phyloP scores from a whole-genome alignment of 2,329 filamentous ascomycete species.

The Penicillium glabrum region DNA sequence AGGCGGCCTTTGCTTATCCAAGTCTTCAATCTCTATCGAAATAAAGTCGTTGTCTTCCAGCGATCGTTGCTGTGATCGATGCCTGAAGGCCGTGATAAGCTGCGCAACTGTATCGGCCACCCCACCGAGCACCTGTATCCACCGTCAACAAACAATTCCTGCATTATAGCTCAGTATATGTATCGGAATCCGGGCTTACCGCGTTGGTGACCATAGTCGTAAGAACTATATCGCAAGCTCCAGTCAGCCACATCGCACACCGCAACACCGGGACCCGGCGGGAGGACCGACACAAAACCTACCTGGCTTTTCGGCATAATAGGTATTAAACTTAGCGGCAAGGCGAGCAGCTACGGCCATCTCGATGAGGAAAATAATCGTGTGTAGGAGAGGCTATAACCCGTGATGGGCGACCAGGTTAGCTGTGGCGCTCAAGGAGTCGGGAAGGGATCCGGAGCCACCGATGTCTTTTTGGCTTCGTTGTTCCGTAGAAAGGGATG shows the following conservation, averaged over 20 bases:
- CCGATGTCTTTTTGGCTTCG: background rate
- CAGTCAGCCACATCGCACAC: slow-evolving; percentile 11
- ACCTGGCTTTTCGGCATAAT: slow-evolving; percentile 89
- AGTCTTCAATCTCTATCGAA: slow-evolving; percentile 83
- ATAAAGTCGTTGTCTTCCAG: slow-evolving; percentile 64
- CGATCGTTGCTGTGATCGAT: slow-evolving; percentile 59
- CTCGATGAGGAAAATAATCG: slow-evolving; percentile 81
- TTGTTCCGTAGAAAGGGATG: background rate
- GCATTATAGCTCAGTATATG: background rate
- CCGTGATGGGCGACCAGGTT: slow-evolving; percentile 5
- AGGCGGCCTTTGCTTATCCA: slow-evolving; percentile 76
- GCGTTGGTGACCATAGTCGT: slow-evolving; percentile 99
- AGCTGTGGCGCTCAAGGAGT: slow-evolving; percentile 1
- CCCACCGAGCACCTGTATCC: slow-evolving; percentile 71
- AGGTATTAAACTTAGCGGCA: slow-evolving; percentile 84
- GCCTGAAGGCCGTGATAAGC: slow-evolving; percentile 73
- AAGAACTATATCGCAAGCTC: slow-evolving; percentile 59
- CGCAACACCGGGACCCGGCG: slow-evolving; percentile 9
- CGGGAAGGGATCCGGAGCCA: background rate
- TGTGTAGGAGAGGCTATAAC: slow-evolving; percentile 78
- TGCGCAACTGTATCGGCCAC: slow-evolving; percentile 97
- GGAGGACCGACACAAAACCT: slow-evolving; percentile 31
- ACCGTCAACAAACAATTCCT: slow-evolving; percentile 7
- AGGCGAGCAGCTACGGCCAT: slow-evolving; percentile 82
- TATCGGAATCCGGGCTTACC: slow-evolving; percentile 48